Base-by-base conservation (phyloP, 768 basidiomycete genomes). In the Hygrophorus pudorinus region DNA sequence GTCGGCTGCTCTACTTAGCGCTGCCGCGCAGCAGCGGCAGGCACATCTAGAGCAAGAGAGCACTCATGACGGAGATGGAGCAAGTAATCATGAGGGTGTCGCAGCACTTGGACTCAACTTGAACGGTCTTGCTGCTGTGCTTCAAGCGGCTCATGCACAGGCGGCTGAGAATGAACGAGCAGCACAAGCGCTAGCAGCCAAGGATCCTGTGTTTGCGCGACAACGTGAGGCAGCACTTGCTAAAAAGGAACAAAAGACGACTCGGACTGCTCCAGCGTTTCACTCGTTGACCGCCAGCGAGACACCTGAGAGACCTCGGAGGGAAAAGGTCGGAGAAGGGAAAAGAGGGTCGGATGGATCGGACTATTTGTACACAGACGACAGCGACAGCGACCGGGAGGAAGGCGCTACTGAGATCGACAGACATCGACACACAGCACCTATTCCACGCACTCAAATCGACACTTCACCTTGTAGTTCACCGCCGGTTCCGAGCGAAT, bases 81-180 rank as follows among this genome's bases (percentile, higher is more conserved):
- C 12, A 2, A 32, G 50, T 35, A 59, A 56, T 48, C 47, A 59
- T 27, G 68, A 65, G 27, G 52, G 50, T 42, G 62, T 68, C 33
- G 52, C 64, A 8, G 67, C 70, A 38, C 60, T 81, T n/a, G 70
- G 72, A 29, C 63, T 82, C 35, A 75, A 73, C 53, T 59, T 85
- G 33, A 75, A 68, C 50, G 74, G 78, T 3, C 73, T 89, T 38
- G 84, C 81, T n/a, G 85, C 84, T 38, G 81, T 86, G 51, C 65
- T 88, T 24, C 83, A 87, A 50, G 85, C 83, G 42, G 86, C 81
- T 7, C 81, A 85, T 40, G 77, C 77, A 3, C 78, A 75, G 32
- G 72, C 69, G 24, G 62, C 67, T 11, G 71, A 73, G 48, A 66
- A 66, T 34, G 72, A 70, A 43, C 71, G 69, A 47, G 60, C 61